Percentiles rank a stretch among this genome's conserved stretches.
These are phyloP conservation scores for Neoboletus subvelutipes DNA, from an alignment of 768 basidiomycete species.

Conservation along the genomic window DNA sequence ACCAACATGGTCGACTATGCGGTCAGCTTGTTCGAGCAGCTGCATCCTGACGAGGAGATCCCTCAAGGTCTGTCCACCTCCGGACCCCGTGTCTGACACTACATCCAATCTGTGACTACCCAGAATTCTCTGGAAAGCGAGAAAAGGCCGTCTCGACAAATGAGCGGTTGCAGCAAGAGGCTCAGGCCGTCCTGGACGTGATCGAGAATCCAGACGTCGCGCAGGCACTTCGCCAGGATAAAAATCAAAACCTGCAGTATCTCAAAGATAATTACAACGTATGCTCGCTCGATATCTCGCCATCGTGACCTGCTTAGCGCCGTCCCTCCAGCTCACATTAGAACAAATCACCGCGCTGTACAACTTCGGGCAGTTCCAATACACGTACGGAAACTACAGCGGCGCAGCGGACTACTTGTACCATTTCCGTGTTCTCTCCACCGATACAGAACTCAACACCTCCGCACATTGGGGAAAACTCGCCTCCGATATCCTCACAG, in stretches of 20 bases:
- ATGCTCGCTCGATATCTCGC: conserved; percentile 27
- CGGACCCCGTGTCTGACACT: background rate
- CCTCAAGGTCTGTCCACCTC: conserved; percentile 56
- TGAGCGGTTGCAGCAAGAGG: conserved; percentile 83
- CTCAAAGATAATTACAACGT: conserved; percentile 92
- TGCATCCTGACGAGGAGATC: conserved; percentile 68
- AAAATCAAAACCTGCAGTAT: conserved; percentile 93
- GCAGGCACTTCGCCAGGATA: conserved; percentile 91
- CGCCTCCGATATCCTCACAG: conserved; percentile 92
- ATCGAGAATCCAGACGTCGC: conserved; percentile 98
- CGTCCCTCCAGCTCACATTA: conserved; percentile 68
- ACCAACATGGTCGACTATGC: conserved; percentile 99
- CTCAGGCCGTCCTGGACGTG: conserved; percentile 89
- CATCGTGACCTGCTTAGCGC: conserved; percentile 4
- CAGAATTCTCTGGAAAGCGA: conserved; percentile 85
- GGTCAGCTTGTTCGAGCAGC: conserved; percentile 72
- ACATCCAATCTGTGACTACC: background rate
- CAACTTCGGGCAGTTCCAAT: conserved; percentile 98
- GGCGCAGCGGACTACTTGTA: conserved; percentile 97
- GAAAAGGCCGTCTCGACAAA: conserved; percentile 81
- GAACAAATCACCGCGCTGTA: conserved; percentile 96
- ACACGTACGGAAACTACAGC: conserved; percentile 96
- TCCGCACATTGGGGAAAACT: conserved; percentile 99
- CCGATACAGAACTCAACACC: conserved; percentile 87
- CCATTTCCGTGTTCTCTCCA: conserved; percentile 97